These are phyloP conservation scores for Cladosporium sp. DNA, from an alignment of 2,329 filamentous ascomycete genomes.

Conservation along the genomic window DNA sequence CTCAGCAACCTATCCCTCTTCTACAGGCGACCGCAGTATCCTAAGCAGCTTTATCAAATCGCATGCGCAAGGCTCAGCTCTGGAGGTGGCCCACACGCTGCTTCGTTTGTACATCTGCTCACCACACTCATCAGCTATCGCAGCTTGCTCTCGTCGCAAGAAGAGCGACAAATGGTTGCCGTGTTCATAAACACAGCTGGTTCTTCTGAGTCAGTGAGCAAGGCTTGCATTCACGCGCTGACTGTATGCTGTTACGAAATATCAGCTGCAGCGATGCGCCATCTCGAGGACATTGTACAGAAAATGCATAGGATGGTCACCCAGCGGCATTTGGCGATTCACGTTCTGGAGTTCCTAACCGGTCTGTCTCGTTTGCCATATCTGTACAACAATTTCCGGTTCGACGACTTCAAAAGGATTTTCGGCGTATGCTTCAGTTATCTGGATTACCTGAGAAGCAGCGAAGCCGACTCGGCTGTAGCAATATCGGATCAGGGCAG, in stretches of 20 bases:
- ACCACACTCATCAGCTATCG: slow-evolving; percentile 84
- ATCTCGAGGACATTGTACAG: slow-evolving; percentile 76
- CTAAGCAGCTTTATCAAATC: slow-evolving; percentile 55
- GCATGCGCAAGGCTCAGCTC: background rate
- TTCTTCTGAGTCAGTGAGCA: slow-evolving; percentile 59
- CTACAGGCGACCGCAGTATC: slow-evolving; percentile 62
- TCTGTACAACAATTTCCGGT: slow-evolving; percentile 73
- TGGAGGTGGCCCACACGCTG: slow-evolving; percentile 7
- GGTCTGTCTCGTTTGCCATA: slow-evolving; percentile 77
- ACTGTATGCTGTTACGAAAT: slow-evolving; percentile 94
- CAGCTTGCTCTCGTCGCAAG: slow-evolving; percentile 61
- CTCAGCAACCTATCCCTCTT: slow-evolving; percentile 87
- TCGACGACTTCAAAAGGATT: slow-evolving; percentile 87
- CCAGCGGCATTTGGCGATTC: slow-evolving; percentile 81
- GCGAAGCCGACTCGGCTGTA: slow-evolving; percentile 32
- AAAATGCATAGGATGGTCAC: slow-evolving; percentile 97
- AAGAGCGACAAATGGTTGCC: slow-evolving; percentile 79
- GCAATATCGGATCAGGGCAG: slow-evolving; percentile 8
- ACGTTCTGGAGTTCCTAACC: slow-evolving; percentile 93
- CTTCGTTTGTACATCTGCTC: slow-evolving; percentile 61
- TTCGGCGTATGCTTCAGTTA: slow-evolving; percentile 95
- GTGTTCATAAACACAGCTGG: slow-evolving; percentile 77
- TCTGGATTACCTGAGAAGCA: slow-evolving; percentile 72
- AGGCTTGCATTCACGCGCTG: slow-evolving; percentile 88
- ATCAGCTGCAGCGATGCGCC: slow-evolving; percentile 78